Percentiles rank a stretch among this genome's conserved stretches.
These are phyloP conservation scores for Phellinidium pouzarii DNA, from an alignment of 1,284 basidiomycete species.

Conservation along the genomic window DNA sequence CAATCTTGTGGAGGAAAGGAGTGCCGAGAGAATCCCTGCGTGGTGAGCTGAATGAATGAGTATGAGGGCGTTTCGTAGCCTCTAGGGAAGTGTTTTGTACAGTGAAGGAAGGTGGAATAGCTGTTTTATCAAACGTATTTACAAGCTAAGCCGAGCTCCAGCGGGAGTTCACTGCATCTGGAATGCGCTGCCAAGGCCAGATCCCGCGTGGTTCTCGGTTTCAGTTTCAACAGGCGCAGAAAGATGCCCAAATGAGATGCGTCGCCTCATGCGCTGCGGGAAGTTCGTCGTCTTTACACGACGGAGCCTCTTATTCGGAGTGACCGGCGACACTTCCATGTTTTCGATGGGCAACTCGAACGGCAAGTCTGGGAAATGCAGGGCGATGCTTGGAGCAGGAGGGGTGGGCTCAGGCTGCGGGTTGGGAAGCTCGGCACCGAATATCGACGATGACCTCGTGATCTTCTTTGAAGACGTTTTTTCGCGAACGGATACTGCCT, in stretches of 20 bases:
- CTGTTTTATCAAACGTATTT: too few relatives aligned
- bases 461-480: constrained; percentile 15
- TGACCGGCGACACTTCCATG: constrained; percentile 3
- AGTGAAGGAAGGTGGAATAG: too few relatives aligned
- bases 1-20: too few relatives aligned
- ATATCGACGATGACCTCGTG: constrained; percentile 8
- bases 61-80: too few relatives aligned
- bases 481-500: constrained; percentile 4
- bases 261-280: constrained; percentile 14
- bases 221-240: constrained; percentile 15
- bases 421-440: constrained; percentile 21
- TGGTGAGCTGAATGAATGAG: too few relatives aligned
- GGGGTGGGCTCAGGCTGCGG: constrained; percentile 16
- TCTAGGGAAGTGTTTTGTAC: too few relatives aligned
- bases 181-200: constrained; percentile 17
- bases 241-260: constrained; percentile 20
- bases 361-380: neutral
- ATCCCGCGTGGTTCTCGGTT: constrained; percentile 9
- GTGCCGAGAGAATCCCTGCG: too few relatives aligned
- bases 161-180: constrained; percentile 16
- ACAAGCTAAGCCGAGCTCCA: too few relatives aligned
- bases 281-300: constrained; percentile 21
- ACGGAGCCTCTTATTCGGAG: constrained; percentile 19
- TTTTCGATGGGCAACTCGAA: constrained; percentile 6
- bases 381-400: neutral